Percentiles rank a stretch among this genome's conserved stretches.
Evolutionary conservation across 1,139 yeast genomes (phyloP).

Genomic region (Nakaseomyces nivariensis): DNA sequence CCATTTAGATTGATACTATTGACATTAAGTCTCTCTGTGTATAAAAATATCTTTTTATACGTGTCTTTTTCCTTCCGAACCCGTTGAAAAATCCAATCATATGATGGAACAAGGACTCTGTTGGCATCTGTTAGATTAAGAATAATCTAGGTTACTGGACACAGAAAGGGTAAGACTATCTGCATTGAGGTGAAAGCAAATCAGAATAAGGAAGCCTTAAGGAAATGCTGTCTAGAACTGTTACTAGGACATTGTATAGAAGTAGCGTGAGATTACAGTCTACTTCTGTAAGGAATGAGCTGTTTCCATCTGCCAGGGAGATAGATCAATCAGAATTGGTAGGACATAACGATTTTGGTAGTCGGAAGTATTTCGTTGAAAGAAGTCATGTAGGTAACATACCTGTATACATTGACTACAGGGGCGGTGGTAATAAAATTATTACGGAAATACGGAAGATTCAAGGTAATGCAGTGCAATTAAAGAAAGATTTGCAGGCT

Average conservation of each 20-base stretch:
- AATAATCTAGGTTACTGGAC: no score
- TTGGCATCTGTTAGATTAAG: no score
- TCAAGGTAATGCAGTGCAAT: constrained; percentile 47
- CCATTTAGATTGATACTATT: no score
- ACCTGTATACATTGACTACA: constrained; percentile 56
- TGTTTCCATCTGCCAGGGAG: constrained; percentile 26
- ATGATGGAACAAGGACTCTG: no score
- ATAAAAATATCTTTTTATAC: no score
- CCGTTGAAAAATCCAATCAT: no score
- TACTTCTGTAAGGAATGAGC: neutral
- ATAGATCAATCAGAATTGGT: constrained; percentile 26
- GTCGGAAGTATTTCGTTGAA: constrained; percentile 37
- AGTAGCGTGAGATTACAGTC: neutral
- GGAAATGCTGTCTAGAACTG: neutral
- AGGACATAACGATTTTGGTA: constrained; percentile 35
- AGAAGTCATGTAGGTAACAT: constrained; percentile 54
- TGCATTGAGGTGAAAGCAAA: no score
- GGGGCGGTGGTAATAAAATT: constrained; percentile 34
- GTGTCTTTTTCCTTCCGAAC: no score
- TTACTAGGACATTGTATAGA: neutral
- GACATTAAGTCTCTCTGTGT: no score
- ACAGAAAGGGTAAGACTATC: no score
- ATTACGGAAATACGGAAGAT: constrained; percentile 59
- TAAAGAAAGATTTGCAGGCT: constrained; percentile 49
- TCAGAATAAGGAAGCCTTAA: no score